Conservation (phyloP, 768 basidiomycete species). For the Myochromella boudieri region DNA sequence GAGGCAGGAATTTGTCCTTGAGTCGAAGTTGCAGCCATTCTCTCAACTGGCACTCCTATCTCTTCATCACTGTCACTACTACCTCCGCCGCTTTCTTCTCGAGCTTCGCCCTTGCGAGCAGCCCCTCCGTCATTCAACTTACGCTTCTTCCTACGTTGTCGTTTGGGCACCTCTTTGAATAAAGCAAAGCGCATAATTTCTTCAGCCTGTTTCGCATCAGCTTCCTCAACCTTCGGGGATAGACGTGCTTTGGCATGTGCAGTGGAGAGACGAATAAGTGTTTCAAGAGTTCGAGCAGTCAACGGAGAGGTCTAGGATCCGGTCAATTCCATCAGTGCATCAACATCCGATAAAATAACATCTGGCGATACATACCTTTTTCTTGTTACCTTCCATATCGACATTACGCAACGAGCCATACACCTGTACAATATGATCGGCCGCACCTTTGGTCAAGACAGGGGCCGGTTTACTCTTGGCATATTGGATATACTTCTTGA, state of each 20-base stretch:
- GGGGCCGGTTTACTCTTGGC: slow-evolving; percentile 89
- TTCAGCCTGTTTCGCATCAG: slow-evolving; percentile 89
- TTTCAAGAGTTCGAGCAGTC: slow-evolving; percentile 98
- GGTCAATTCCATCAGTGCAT: too few relatives aligned
- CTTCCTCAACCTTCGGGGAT: slow-evolving; percentile 78
- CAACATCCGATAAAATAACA: too few relatives aligned
- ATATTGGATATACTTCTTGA: slow-evolving; percentile 99
- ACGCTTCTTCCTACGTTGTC: slow-evolving; percentile 79
- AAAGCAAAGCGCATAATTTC: slow-evolving; percentile 95
- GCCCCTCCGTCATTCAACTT: slow-evolving; percentile 75
- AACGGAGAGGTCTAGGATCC: slow-evolving; percentile 84
- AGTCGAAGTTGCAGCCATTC: slow-evolving; percentile 50
- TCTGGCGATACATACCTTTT: slow-evolving; percentile 75
- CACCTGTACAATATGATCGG: slow-evolving; percentile 90
- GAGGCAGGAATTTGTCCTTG: slow-evolving; percentile 18
- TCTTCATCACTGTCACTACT: slow-evolving; percentile 52
- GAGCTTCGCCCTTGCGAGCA: slow-evolving; percentile 43
- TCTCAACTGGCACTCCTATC: slow-evolving; percentile 35
- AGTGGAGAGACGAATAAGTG: slow-evolving; percentile 95
- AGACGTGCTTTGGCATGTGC: slow-evolving; percentile 97
- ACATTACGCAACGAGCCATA: slow-evolving; percentile 93
- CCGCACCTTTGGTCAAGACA: slow-evolving; percentile 86
- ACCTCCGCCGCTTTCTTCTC: slow-evolving; percentile 53
- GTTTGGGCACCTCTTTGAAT: slow-evolving; percentile 94
- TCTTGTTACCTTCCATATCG: slow-evolving; percentile 84